Conservation (phyloP, 257 asterid species). For the Nicotiana otophora region DNA sequence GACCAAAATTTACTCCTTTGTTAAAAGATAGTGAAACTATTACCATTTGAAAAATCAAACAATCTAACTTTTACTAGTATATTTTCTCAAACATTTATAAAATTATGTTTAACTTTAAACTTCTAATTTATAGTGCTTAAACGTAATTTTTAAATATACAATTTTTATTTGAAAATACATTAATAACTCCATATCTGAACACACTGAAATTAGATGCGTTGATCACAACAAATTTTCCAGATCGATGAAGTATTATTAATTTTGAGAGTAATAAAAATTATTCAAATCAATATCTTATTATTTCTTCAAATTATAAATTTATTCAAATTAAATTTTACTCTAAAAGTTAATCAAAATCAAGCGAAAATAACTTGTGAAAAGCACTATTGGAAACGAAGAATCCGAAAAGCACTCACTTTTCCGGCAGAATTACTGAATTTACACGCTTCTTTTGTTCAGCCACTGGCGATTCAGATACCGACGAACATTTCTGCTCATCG, state of each 20-base stretch:
- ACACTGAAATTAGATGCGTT: background rate
- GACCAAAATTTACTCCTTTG: background rate
- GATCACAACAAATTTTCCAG: too few species aligned
- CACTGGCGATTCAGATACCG: background rate
- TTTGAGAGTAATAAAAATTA: too few species aligned
- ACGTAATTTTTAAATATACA: background rate
- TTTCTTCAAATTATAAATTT: background rate
- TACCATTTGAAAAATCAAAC: background rate
- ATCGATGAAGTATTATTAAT: too few species aligned
- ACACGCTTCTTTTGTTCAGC: background rate
- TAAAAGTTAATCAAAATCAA: background rate
- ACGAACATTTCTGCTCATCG: background rate
- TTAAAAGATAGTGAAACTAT: background rate
- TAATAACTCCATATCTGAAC: background rate
- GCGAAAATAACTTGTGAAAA: background rate
- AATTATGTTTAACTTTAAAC: background rate
- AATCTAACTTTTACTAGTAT: background rate
- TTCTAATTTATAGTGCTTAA: background rate
- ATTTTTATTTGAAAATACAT: too few species aligned
- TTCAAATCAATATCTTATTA: background rate
- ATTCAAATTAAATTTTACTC: background rate
- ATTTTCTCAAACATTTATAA: background rate
- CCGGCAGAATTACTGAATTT: slow-evolving; percentile 49
- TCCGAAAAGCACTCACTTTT: slow-evolving; percentile 39
- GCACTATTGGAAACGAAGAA: background rate